Base-by-base conservation (phyloP, 495 filamentous ascomycete genomes). In the Entonaema liquescens region DNA sequence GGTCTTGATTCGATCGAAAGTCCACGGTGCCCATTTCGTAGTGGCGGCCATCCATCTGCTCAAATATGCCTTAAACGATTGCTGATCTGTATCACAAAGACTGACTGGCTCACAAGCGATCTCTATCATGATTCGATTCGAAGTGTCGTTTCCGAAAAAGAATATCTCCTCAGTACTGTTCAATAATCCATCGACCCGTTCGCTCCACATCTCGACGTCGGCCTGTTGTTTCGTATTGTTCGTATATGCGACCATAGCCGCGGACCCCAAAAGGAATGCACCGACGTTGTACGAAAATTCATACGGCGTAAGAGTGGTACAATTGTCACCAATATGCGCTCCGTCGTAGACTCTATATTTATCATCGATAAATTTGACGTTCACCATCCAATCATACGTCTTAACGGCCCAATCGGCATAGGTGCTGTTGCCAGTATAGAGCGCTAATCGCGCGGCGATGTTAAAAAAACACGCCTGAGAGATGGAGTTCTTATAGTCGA, bases 401-500 rank as follows among this genome's bases (percentile, higher is more conserved):
- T 80, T 87, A 44, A 86, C 83, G 1, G 90, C 92, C 92, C 91
- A 93, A 1, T 88, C 76, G 15, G 85, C 83, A 72, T 93, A 93
- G 0, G 89, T 91, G 29, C 82, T 73, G 71, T 94, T 92, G 13
- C 83, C 81, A 5, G 91, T 94, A 74, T 92, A 93, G 28, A 87
- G 82, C 1, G 89, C 92, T 12, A 95, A 80, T 8, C 92, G 86
- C 9, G 92, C 86, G 12, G 86, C 88, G 7, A 95, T 79, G 69
- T 92, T 90, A 76, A 93, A 89, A 71, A 92, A 89, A 33, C 84
- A 83, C 2, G 84, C 91, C 67, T 91, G 91, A 2, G 88, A 87
- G 62, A 92, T 85, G 21, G 88, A 86, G 73, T 94, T 94, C 77
- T 93, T 93, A 76, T 90, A 93, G 61, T 88, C 83, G 77, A 91